Base-by-base conservation (phyloP, 805 yeast genomes). In the Candida vartiovaarae region DNA sequence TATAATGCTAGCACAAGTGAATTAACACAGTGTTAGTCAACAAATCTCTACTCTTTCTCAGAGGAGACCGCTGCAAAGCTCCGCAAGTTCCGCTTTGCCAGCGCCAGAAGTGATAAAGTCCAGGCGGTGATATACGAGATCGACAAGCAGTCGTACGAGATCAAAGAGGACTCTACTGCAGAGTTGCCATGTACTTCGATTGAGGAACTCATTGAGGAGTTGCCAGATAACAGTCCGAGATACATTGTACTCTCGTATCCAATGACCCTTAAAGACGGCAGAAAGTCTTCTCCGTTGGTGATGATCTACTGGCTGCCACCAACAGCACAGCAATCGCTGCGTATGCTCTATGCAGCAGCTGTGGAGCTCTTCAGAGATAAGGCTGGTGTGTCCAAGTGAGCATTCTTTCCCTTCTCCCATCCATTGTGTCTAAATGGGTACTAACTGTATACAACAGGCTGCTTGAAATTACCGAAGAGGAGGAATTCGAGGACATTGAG, bases 341-440 rank as follows among this genome's bases (percentile, higher is more conserved):
- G 83, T 61, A 90, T 89, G 97, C 65, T 86, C 39, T 89, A 88
- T 55, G 97, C 96, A 1, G 95, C 93, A 4, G 95, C 95, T 2
- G 76, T 86, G 24, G 96, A 90, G 60, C 64, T 82, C 50, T 73
- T 90, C 45, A 74, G 91, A 61, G 80, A 76, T 40, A 81, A 82
- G 33, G 61, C 61, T n/a, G 62, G 62, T 34, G 62, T 58, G 8
- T 53, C 62, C 8, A 63, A 56, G 63, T 59, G 41, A 27, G 63
- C 20, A 15, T 15, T 15, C 20, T 15, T 15, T 15, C 20, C 20
- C 20, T 15, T 15, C 20, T 15, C 20, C 20, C 20, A 15, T 15
- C 20, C 20, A 15, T 15, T 15, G 20, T 15, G 20, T 15, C 20
- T 15, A 15, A 15, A 15, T 15, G 20, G 20, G 28, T 44, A 48